Percentiles rank a stretch among this genome's conserved stretches.
These are phyloP conservation scores for Colletotrichum lini DNA, from an alignment of 2,329 filamentous ascomycete genomes.

Conservation along the genomic window DNA sequence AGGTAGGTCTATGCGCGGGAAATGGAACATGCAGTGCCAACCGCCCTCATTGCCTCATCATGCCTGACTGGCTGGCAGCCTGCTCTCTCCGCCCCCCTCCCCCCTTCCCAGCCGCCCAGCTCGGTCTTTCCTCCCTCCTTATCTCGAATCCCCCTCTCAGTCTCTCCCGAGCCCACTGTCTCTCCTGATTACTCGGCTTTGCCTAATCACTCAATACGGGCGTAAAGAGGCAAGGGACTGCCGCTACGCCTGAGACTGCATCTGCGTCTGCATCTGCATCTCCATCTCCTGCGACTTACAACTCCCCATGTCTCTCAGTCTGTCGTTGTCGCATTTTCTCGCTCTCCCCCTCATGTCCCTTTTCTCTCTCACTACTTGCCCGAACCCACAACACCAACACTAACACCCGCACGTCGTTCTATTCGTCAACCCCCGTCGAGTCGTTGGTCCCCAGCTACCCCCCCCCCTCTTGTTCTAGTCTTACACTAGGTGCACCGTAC, in stretches of 20 bases:
- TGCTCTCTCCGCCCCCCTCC: not conserved
- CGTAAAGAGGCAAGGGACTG: conserved; percentile 41
- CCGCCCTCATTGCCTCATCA: conserved; percentile 33
- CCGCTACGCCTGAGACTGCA: conserved; percentile 24
- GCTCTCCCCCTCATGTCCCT: conserved; percentile 1
- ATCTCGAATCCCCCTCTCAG: not conserved
- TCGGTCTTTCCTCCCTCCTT: conserved; percentile 1
- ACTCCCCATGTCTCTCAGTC: not conserved
- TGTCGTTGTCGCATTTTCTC: not conserved
- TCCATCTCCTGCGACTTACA: not conserved
- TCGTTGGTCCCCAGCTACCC: not conserved
- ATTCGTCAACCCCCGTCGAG: conserved; percentile 11
- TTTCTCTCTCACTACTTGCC: not conserved
- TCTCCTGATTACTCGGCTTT: conserved; percentile 9
- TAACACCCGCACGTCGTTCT: conserved; percentile 20
- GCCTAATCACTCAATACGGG: conserved; percentile 30
- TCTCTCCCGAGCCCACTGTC: not conserved
- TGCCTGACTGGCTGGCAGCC: not conserved
- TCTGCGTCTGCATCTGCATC: conserved; percentile 10
- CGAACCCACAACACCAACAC: conserved; percentile 3
- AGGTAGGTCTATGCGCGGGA: conserved; percentile 21
- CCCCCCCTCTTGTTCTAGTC: not conserved
- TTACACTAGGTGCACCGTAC: not conserved
- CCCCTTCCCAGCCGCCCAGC: not conserved
- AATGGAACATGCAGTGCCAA: conserved; percentile 28